Evolutionary conservation across 805 yeast genomes (phyloP).

Genomic region (Candida sphagnicola): DNA sequence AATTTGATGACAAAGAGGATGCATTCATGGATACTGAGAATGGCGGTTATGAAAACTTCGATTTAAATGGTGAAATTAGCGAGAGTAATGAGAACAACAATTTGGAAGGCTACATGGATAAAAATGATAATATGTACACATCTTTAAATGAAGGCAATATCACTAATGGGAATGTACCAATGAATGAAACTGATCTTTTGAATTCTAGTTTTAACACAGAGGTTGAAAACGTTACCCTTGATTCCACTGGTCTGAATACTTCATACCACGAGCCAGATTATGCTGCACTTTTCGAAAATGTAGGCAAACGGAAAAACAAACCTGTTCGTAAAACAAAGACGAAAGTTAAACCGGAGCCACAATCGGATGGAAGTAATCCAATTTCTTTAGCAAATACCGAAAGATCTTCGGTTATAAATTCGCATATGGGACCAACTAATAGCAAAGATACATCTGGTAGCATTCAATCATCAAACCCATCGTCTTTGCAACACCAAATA

Average conservation of each 20-base stretch:
- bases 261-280: constrained; percentile 34
- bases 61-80: not conserved
- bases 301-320: constrained; percentile 35
- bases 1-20: constrained; percentile 7
- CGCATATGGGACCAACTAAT: constrained; percentile 2
- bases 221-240: constrained; percentile 6
- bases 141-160: not conserved
- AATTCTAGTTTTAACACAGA: constrained; percentile 1
- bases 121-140: not conserved
- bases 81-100: not conserved
- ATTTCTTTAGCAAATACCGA: constrained; percentile 13
- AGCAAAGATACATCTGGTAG: constrained; percentile 6
- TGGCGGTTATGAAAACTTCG: not conserved
- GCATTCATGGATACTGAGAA: constrained; percentile 3
- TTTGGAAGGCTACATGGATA: not conserved
- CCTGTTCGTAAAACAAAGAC: constrained; percentile 24
- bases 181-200: not conserved
- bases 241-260: constrained; percentile 13
- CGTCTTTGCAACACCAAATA: constrained; percentile 6
- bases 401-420: constrained; percentile 11
- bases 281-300: constrained; percentile 41
- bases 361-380: constrained; percentile 4
- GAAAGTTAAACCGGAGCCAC: constrained; percentile 18
- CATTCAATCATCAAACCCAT: constrained; percentile 11
- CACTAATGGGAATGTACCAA: not conserved